phyloP scores from a whole-genome alignment of 257 asterid species.

The Solanum medicagineum region DNA sequence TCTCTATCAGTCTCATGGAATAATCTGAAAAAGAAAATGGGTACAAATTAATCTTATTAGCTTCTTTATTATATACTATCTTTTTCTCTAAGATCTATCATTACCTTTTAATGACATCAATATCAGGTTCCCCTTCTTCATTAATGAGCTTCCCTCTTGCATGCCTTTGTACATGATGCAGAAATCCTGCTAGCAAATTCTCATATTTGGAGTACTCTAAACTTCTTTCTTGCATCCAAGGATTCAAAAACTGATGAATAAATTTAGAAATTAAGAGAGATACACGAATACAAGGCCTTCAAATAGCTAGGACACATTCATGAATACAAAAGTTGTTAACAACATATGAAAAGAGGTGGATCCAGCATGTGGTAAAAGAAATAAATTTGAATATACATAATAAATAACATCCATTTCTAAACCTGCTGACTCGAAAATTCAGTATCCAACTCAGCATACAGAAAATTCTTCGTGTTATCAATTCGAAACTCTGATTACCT shows the following conservation, averaged over 20 bases:
- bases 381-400: neutral
- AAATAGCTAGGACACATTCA: neutral
- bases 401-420: neutral
- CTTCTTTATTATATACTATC: neutral
- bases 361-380: neutral
- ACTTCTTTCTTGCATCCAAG: conserved; percentile 47
- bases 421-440: neutral
- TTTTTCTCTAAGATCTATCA: neutral
- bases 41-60: neutral
- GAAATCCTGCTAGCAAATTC: conserved; percentile 29
- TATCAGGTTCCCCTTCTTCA: conserved; percentile 25
- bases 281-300: neutral
- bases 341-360: neutral
- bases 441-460: neutral
- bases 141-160: conserved; percentile 28
- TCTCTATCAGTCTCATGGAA: conserved; percentile 22
- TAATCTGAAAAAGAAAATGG: conserved; percentile 1
- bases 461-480: neutral
- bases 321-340: neutral
- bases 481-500: conserved; percentile 11
- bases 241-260: conserved; percentile 21
- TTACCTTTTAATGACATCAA: conserved; percentile 28
- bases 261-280: neutral
- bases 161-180: conserved; percentile 31
- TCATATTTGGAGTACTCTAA: conserved; percentile 39